Percentiles rank a stretch among this genome's conserved stretches.
These are phyloP conservation scores for Elsinoe ampelina DNA, from an alignment of 2,329 filamentous ascomycete species.

Conservation along the genomic window DNA sequence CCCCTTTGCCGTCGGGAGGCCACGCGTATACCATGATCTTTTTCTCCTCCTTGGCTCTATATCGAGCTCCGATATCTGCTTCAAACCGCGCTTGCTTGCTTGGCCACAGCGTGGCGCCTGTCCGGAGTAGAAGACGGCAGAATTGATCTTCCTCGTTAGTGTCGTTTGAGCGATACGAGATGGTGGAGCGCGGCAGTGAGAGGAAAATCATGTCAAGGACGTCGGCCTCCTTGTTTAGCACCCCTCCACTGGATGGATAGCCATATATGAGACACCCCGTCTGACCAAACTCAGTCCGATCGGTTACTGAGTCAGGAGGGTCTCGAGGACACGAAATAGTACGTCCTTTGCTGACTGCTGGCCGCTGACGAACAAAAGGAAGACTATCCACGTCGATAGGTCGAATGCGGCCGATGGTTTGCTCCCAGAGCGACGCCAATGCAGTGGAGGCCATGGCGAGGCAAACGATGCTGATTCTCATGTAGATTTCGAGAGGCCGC, in stretches of 20 bases:
- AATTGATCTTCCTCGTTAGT: not conserved
- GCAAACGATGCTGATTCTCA: not conserved
- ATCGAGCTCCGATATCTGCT: not conserved
- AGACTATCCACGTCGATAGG: not conserved
- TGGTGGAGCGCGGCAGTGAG: not conserved
- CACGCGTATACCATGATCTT: not conserved
- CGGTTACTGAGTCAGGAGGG: not conserved
- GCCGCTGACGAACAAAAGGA: not conserved
- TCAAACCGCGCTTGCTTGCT: not conserved
- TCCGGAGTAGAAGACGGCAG: conserved; percentile 1
- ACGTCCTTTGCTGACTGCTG: not conserved
- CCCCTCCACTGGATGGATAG: conserved; percentile 1
- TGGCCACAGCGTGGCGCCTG: not conserved
- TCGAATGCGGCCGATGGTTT: not conserved
- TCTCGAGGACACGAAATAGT: not conserved
- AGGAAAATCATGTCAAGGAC: not conserved
- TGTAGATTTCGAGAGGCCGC: not conserved
- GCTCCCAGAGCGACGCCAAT: not conserved
- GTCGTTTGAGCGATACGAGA: not conserved
- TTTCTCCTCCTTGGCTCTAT: not conserved
- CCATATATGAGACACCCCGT: not conserved
- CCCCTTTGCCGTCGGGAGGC: not conserved
- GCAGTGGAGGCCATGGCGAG: not conserved
- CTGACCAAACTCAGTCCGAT: not conserved
- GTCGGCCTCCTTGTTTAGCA: not conserved